These are phyloP conservation scores for Exophiala aquamarina DNA, from an alignment of 2,329 filamentous ascomycete genomes.

Conservation along the genomic window DNA sequence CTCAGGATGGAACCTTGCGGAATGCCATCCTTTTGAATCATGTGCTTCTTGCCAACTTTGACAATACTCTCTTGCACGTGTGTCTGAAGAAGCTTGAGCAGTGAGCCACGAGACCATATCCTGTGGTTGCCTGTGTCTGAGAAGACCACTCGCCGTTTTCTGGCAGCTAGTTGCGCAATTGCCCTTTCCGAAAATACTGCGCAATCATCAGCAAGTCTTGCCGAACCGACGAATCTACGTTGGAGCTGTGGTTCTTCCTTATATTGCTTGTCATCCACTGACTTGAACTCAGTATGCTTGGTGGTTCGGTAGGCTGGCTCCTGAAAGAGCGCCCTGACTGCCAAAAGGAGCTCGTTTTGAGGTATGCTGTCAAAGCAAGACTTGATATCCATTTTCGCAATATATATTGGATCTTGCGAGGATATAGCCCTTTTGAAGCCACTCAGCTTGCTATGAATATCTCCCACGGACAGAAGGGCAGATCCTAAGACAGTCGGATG, in stretches of 20 bases:
- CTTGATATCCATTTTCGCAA: constrained; percentile 89
- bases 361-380: constrained; percentile 96
- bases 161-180: constrained; percentile 33
- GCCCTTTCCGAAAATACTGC: constrained; percentile 12
- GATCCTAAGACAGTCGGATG: constrained; percentile 68
- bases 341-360: constrained; percentile 67
- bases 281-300: constrained; percentile 65
- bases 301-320: constrained; percentile 66
- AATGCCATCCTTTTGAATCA: constrained; percentile 83
- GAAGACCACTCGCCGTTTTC: constrained; percentile 67
- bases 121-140: constrained; percentile 66
- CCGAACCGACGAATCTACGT: constrained; percentile 26
- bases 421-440: constrained; percentile 60
- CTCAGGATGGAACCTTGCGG: constrained; percentile 91
- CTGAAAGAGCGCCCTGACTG: constrained; percentile 61
- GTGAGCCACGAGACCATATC: constrained; percentile 54
- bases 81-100: constrained; percentile 70
- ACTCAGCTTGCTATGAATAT: constrained; percentile 74
- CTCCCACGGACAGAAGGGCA: constrained; percentile 75
- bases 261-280: not conserved
- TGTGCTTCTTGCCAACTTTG: constrained; percentile 83
- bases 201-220: constrained; percentile 17
- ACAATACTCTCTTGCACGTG: constrained; percentile 86
- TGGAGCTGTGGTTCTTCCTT: not conserved
- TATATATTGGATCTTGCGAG: constrained; percentile 60